Conservation (phyloP, 441 rosid genomes). For the Euphorbia schlechtendalii region DNA sequence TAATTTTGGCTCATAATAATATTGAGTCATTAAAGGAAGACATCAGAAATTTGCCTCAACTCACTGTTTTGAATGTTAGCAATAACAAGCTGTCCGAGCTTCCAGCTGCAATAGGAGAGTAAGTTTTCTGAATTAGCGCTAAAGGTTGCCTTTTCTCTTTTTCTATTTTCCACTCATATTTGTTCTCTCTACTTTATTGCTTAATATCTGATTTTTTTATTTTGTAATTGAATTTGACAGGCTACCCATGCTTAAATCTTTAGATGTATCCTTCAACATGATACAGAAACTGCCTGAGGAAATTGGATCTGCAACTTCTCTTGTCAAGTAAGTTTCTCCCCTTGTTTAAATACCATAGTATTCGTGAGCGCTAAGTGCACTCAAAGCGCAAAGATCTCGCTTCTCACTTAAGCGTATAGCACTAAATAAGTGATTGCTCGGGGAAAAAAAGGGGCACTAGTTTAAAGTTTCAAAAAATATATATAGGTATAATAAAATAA, state of each 20-base stretch:
- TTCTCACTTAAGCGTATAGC: too few species aligned
- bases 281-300: conserved; percentile 58
- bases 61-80: conserved; percentile 73
- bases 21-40: conserved; percentile 73
- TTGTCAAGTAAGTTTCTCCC: conserved; percentile 62
- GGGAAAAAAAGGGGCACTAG: too few species aligned
- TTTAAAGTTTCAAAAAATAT: too few species aligned
- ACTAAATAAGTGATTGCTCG: too few species aligned
- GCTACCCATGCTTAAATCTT: conserved; percentile 71
- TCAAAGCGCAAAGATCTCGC: too few species aligned
- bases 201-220: neutral
- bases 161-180: neutral
- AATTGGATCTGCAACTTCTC: conserved; percentile 72
- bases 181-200: neutral
- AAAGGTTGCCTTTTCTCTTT: neutral
- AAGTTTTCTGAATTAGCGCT: conserved; percentile 23
- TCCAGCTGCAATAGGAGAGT: conserved; percentile 90
- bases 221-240: conserved; percentile 33
- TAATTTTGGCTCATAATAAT: conserved; percentile 81
- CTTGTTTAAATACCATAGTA: too few species aligned
- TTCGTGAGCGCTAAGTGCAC: too few species aligned
- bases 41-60: conserved; percentile 52
- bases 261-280: conserved; percentile 73
- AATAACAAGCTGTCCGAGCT: conserved; percentile 63
- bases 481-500: too few species aligned